Conservation (phyloP, 2,329 filamentous ascomycete species). For the Ophiocordyceps robertsii region DNA sequence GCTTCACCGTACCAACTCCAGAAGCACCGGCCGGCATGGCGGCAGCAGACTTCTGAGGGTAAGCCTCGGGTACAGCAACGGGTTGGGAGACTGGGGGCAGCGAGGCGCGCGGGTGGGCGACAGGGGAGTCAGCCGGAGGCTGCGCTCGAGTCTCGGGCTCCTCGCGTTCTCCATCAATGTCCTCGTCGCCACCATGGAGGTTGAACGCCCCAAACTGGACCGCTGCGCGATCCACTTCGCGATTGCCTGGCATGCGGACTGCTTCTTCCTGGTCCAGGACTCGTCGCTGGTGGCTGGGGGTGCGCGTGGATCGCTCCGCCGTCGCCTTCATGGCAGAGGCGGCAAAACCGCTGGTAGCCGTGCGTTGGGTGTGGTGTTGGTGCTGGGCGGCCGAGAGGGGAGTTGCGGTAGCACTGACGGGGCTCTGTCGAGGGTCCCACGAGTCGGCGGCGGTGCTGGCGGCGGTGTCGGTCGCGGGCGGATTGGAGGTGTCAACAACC, state of each 20-base stretch:
- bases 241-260: slow-evolving; percentile 95
- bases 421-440: slow-evolving; percentile 54
- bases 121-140: slow-evolving; percentile 83
- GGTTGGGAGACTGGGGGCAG: slow-evolving; percentile 59
- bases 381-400: slow-evolving; percentile 52
- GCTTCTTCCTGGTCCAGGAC: slow-evolving; percentile 92
- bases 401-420: slow-evolving; percentile 48
- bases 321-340: slow-evolving; percentile 74
- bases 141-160: slow-evolving; percentile 90
- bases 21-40: slow-evolving; percentile 25
- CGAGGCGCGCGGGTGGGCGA: slow-evolving; percentile 71
- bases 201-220: slow-evolving; percentile 96
- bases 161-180: slow-evolving; percentile 89
- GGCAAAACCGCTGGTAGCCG: slow-evolving; percentile 54
- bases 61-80: slow-evolving; percentile 39
- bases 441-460: slow-evolving; percentile 84
- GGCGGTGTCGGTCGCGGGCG: slow-evolving; percentile 66
- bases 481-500: slow-evolving; percentile 67
- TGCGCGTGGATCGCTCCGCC: slow-evolving; percentile 46
- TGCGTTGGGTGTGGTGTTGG: slow-evolving; percentile 41
- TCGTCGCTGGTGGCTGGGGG: slow-evolving; percentile 70
- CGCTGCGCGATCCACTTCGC: slow-evolving; percentile 81
- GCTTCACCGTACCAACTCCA: slow-evolving; percentile 16
- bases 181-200: slow-evolving; percentile 69
- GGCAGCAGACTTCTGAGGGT: slow-evolving; percentile 41